Base-by-base conservation (phyloP, 2,329 filamentous ascomycete genomes). In the Torrubiellomyces zombiae region DNA sequence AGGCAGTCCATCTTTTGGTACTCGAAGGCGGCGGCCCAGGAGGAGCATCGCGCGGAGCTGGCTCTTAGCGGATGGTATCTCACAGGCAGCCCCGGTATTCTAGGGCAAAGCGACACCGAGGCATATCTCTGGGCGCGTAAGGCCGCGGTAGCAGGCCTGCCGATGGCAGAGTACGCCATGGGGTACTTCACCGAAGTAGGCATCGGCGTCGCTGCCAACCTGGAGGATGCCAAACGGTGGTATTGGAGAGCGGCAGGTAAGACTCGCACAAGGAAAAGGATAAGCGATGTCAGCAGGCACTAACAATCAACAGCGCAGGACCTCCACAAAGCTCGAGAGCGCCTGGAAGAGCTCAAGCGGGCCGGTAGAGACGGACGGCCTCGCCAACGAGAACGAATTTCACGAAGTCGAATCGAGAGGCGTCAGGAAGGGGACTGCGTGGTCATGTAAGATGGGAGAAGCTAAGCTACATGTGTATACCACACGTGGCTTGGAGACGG, bases 171-270 rank as follows among this genome's bases (percentile, higher is more conserved):
- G 55, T 95, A 94, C 53, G 89, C 86, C 0, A 93, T 98, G 48
- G 89, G 89, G 0, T 94, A 95, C 53, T 94, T 92, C 45, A 91
- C 81, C 1, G 89, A 98, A 51, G 75, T 89, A 24, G 89, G 89
- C 9, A 95, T 98, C 38, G 89, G 89, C 16, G 74, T 81, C 35
- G 63, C 75, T 10, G 72, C 78, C 7, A 91, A 86, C 47, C 42
- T 94, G 39, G 89, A 98, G 42, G 89, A 95, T 53, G 89, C 86
- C 13, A 94, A 92, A 62, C 70, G 83, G 39, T 98, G 89, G 89
- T 98, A 98, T 55, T 94, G 85, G 67, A 67, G 86, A 48, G 85
- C 89, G 52, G 89, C 89, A 46, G 79, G 86, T 94, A 63, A 71
- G 82, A 9, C 11, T 21, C 6, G 6, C 8, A n/a, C 6, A 6